Conservation (phyloP, 495 filamentous ascomycete species). For the Halenospora varia region DNA sequence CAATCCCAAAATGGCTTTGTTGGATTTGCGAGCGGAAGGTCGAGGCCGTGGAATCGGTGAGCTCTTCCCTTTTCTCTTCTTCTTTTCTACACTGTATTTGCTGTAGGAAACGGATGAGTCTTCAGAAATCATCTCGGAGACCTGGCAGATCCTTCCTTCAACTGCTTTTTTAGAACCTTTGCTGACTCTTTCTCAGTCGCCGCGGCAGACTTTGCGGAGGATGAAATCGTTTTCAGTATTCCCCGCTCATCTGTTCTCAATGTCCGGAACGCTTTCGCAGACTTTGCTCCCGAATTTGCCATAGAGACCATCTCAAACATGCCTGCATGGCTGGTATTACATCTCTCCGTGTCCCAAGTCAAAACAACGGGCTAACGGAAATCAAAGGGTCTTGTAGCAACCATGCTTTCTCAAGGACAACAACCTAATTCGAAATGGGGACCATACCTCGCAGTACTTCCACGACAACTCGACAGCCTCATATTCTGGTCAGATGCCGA, state of each 20-base stretch:
- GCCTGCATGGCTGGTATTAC: slow-evolving; percentile 24
- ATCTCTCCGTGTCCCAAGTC: background rate
- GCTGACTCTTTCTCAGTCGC: slow-evolving; percentile 47
- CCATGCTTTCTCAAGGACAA: slow-evolving; percentile 75
- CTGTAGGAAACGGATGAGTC: slow-evolving; percentile 1
- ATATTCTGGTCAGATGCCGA: slow-evolving; percentile 85
- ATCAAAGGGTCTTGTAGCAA: slow-evolving; percentile 55
- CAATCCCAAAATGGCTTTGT: slow-evolving; percentile 50
- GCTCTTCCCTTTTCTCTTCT: slow-evolving; percentile 20
- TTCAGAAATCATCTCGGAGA: too few species aligned
- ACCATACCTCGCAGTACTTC: slow-evolving; percentile 79
- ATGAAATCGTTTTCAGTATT: slow-evolving; percentile 63
- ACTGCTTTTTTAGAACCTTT: too few species aligned
- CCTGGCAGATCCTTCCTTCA: too few species aligned
- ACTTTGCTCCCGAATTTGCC: background rate
- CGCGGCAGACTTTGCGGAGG: slow-evolving; percentile 49
- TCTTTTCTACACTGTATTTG: slow-evolving; percentile 2
- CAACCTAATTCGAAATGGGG: slow-evolving; percentile 64
- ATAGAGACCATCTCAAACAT: slow-evolving; percentile 3
- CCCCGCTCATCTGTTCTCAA: slow-evolving; percentile 51
- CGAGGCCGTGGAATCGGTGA: slow-evolving; percentile 60
- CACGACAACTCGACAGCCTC: slow-evolving; percentile 73
- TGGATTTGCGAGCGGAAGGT: slow-evolving; percentile 46
- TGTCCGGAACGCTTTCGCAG: slow-evolving; percentile 4
- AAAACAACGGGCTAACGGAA: background rate